Percentiles rank a stretch among this genome's conserved stretches.
These are phyloP conservation scores for Exophiala oligosperma DNA, from an alignment of 2,329 filamentous ascomycete species.

Conservation along the genomic window DNA sequence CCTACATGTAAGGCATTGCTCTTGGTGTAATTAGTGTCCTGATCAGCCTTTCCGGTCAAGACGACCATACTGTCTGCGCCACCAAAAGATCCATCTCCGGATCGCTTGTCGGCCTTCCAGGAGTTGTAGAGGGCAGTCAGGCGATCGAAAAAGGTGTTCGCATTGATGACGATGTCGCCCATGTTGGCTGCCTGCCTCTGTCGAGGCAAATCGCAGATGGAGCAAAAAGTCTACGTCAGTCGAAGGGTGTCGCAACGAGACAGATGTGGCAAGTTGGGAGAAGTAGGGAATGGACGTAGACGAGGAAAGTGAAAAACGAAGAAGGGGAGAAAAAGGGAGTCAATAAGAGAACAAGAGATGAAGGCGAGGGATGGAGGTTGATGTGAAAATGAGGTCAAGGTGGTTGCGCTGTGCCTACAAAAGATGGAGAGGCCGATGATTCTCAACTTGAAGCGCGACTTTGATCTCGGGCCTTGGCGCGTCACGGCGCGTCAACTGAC, in stretches of 20 bases:
- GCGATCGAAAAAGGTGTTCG: slow-evolving; percentile 89
- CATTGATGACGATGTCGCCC: slow-evolving; percentile 89
- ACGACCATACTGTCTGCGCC: slow-evolving; percentile 85
- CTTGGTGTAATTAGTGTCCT: slow-evolving; percentile 85
- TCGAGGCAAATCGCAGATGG: slow-evolving; percentile 13
- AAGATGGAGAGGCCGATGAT: neutral
- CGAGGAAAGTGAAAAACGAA: neutral
- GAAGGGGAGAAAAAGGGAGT: neutral
- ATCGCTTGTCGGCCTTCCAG: slow-evolving; percentile 96
- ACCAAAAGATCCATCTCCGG: slow-evolving; percentile 72
- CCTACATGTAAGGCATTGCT: slow-evolving; percentile 91
- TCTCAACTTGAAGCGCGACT: neutral
- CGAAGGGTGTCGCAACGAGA: neutral
- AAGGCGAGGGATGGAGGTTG: neutral
- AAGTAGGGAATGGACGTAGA: neutral
- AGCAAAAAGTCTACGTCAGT: neutral
- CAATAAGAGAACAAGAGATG: neutral
- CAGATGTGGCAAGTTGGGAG: neutral
- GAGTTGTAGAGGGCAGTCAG: slow-evolving; percentile 80
- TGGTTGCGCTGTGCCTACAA: neutral
- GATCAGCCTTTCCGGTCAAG: slow-evolving; percentile 89
- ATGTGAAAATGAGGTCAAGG: neutral
- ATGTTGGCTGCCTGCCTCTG: slow-evolving; percentile 42
- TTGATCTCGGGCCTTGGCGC: neutral
- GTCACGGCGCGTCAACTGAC: neutral